Percentiles rank a stretch among this genome's conserved stretches.
Conservation (phyloP, 371 early-diverging fungal species). For the Mucor ambiguus region DNA sequence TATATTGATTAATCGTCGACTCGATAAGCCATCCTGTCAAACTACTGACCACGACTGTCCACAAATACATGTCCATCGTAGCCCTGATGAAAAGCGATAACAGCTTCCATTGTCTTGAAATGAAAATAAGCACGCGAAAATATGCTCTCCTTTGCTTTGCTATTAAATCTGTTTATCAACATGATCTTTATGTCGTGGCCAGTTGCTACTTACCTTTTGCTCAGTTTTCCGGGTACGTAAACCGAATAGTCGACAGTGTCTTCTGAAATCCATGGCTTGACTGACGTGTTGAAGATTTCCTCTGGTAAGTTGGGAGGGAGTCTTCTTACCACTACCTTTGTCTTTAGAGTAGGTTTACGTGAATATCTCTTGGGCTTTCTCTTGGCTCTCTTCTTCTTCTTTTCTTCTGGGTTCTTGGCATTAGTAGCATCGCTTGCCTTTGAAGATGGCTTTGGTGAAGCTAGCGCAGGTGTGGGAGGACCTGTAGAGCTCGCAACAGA, state of each 20-base stretch:
- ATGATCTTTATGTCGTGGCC: no score
- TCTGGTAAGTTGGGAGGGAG: conserved; percentile 82
- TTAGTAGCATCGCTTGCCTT: conserved; percentile 1
- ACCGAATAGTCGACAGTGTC: conserved; percentile 54
- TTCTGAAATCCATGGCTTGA: conserved; percentile 60
- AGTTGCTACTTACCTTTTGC: conserved; percentile 7
- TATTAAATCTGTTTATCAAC: conserved; percentile 10
- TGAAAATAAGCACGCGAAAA: conserved; percentile 82
- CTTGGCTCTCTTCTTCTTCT: conserved; percentile 34
- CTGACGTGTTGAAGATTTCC: conserved; percentile 65
- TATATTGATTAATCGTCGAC: not conserved
- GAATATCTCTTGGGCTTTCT: conserved; percentile 37
- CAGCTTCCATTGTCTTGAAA: conserved; percentile 67
- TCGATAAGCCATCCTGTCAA: not conserved
- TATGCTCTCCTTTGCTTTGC: conserved; percentile 71
- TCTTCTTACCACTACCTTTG: conserved; percentile 79
- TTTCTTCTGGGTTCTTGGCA: conserved; percentile 3
- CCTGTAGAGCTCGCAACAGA: not conserved
- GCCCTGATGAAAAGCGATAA: conserved; percentile 71
- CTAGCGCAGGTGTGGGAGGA: not conserved
- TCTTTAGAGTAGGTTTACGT: conserved; percentile 45
- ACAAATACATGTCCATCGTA: conserved; percentile 82
- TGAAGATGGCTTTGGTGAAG: not conserved
- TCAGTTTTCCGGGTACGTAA: conserved; percentile 69
- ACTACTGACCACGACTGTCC: conserved; percentile 63